phyloP scores from a whole-genome alignment of 768 basidiomycete species.

The Strobilomyces dryophilus region DNA sequence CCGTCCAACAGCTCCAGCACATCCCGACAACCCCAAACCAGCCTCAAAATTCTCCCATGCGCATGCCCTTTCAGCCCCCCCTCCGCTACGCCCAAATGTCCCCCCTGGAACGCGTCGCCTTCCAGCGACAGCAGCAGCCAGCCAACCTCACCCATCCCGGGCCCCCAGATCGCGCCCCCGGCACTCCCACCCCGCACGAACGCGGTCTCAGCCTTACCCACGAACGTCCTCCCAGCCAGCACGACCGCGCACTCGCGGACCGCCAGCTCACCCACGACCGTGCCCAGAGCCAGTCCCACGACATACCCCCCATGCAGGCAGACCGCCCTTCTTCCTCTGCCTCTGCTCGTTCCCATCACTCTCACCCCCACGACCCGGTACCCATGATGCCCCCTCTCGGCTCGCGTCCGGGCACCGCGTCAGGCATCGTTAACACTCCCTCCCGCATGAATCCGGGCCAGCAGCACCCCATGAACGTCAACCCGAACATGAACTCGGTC shows the following conservation, averaged over 20 bases:
- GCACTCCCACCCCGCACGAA: conserved; percentile 20
- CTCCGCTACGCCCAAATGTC: conserved; percentile 28
- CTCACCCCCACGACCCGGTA: conserved; percentile 18
- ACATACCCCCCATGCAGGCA: conserved; percentile 9
- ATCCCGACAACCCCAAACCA: conserved; percentile 18
- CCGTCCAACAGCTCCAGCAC: conserved; percentile 21
- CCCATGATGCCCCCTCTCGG: conserved; percentile 24
- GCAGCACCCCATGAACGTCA: conserved; percentile 18
- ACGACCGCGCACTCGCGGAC: conserved; percentile 18
- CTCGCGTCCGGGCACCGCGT: conserved; percentile 27
- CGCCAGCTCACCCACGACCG: conserved; percentile 21
- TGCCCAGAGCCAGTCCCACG: conserved; percentile 21
- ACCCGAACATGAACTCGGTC: conserved; percentile 15
- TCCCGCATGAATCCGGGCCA: conserved; percentile 26
- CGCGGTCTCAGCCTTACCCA: conserved; percentile 16
- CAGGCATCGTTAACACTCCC: conserved; percentile 8
- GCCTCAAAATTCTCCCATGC: conserved; percentile 21
- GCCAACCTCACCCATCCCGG: conserved; percentile 5
- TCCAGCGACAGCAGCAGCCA: conserved; percentile 28
- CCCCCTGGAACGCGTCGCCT: conserved; percentile 25
- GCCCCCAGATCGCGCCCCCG: conserved; percentile 15
- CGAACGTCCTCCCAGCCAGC: conserved; percentile 24
- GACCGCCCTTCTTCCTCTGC: conserved; percentile 28
- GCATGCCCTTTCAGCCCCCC: conserved; percentile 14
- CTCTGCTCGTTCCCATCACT: conserved; percentile 27